Conservation (phyloP, 805 yeast species). For the Monosporozyma solicola region DNA sequence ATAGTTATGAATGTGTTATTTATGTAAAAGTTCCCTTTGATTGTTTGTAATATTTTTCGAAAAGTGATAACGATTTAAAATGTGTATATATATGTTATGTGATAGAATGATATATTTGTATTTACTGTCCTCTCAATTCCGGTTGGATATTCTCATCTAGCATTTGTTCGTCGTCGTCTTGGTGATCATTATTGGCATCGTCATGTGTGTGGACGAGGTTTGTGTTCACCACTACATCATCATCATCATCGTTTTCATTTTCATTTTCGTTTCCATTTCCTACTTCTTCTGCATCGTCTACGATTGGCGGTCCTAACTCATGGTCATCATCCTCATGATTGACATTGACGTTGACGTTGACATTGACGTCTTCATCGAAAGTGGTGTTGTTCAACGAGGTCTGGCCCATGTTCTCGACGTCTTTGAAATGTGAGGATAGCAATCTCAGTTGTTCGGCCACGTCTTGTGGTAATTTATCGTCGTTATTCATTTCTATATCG, state of each 20-base stretch:
- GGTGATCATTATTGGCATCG: constrained; percentile 3
- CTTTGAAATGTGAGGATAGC: constrained; percentile 29
- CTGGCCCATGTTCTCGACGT: constrained; percentile 17
- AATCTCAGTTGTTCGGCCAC: constrained; percentile 30
- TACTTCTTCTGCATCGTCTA: constrained; percentile 8
- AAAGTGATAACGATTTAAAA: neutral
- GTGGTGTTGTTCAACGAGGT: neutral
- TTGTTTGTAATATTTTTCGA: too few species aligned
- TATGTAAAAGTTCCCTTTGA: too few species aligned
- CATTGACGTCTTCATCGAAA: neutral
- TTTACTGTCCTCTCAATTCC: constrained; percentile 27
- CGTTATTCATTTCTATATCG: constrained; percentile 18
- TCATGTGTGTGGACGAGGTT: constrained; percentile 11
- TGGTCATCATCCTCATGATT: constrained; percentile 17
- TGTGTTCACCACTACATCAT: constrained; percentile 9
- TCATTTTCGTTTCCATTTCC: neutral
- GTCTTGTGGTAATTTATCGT: constrained; percentile 29
- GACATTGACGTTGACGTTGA: neutral
- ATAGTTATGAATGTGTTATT: too few species aligned
- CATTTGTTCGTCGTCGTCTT: constrained; percentile 3
- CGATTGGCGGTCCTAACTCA: neutral
- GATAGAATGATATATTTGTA: neutral
- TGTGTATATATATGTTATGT: neutral
- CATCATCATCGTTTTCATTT: constrained; percentile 14
- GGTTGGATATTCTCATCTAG: constrained; percentile 31